These are phyloP conservation scores for Lactarius evosmus DNA, from an alignment of 768 basidiomycete genomes.

Conservation along the genomic window DNA sequence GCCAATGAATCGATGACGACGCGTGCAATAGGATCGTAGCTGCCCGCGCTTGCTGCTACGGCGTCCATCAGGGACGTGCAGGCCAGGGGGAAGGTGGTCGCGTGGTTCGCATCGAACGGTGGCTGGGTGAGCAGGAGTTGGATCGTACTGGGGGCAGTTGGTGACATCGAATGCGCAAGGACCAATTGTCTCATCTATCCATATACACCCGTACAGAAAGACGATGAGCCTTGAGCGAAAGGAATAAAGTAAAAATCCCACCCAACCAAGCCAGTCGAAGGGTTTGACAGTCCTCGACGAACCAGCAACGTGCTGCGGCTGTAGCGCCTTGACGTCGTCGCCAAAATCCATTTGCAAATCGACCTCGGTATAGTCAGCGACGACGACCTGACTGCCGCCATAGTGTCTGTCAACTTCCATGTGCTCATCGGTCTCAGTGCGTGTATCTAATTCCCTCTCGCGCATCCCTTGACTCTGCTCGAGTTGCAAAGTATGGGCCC, in stretches of 20 bases:
- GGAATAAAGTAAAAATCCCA: conserved; percentile 2
- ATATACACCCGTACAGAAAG: background rate
- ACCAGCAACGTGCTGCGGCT: background rate
- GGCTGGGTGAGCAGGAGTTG: conserved; percentile 24
- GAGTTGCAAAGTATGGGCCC: background rate
- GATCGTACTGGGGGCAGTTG: conserved; percentile 17
- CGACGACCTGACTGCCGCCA: background rate
- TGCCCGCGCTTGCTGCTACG: conserved; percentile 10
- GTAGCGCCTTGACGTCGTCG: background rate
- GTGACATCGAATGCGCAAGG: conserved; percentile 19
- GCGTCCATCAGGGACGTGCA: conserved; percentile 23
- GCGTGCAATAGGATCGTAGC: conserved; percentile 10
- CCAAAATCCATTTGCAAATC: conserved; percentile 5
- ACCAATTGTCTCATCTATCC: conserved; percentile 25
- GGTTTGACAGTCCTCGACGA: conserved; percentile 2
- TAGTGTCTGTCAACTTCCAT: conserved; percentile 16
- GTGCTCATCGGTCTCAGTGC: background rate
- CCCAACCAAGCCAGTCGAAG: conserved; percentile 25
- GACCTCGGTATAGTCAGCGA: background rate
- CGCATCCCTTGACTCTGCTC: conserved; percentile 17
- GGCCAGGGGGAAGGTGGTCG: conserved; percentile 10
- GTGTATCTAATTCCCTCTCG: background rate
- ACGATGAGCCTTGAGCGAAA: background rate
- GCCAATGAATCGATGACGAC: conserved; percentile 16
- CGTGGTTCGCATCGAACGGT: conserved; percentile 1